A percentile compares a stretch with the other conserved stretches of the same genome.
These are phyloP conservation scores for Phytophthora pseudosyringae DNA, from an alignment of 352 stramenopile genomes.

Conservation along the genomic window DNA sequence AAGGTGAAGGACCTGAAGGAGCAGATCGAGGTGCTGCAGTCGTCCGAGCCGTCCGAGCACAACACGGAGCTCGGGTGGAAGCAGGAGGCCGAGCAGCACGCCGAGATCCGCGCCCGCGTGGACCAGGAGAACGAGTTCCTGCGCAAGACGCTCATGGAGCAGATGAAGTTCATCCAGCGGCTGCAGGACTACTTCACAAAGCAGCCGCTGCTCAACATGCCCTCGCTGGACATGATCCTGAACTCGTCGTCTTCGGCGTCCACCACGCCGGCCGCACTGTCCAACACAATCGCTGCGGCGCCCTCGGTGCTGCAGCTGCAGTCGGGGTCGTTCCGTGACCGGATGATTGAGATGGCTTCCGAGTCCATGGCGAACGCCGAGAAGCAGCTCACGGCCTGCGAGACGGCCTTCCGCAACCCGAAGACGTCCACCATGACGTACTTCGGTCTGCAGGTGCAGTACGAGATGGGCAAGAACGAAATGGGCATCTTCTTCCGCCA, in stretches of 20 bases:
- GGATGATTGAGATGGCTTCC: constrained; percentile 66
- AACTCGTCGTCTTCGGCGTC: constrained; percentile 75
- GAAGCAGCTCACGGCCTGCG: constrained; percentile 75
- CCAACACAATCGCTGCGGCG: constrained; percentile 67
- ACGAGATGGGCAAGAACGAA: constrained; percentile 88
- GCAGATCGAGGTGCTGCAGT: constrained; percentile 90
- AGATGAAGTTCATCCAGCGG: constrained; percentile 93
- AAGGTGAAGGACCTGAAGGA: constrained; percentile 92
- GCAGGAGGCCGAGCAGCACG: constrained; percentile 89
- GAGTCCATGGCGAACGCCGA: constrained; percentile 67
- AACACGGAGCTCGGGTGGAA: constrained; percentile 91
- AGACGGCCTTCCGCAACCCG: constrained; percentile 77
- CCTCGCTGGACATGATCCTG: constrained; percentile 84
- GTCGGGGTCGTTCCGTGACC: constrained; percentile 82
- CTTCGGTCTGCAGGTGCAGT: constrained; percentile 89
- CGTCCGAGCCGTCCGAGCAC: constrained; percentile 87
- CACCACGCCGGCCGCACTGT: constrained; percentile 62
- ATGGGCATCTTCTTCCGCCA: constrained; percentile 90
- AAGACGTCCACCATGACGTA: constrained; percentile 91
- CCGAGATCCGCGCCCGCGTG: constrained; percentile 85
- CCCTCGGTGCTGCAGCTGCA: constrained; percentile 76
- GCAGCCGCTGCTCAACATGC: constrained; percentile 90
- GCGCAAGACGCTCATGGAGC: constrained; percentile 89
- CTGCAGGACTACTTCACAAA: constrained; percentile 92
- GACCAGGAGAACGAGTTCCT: constrained; percentile 92